Evolutionary conservation across 2,329 filamentous ascomycete species (phyloP).

Genomic region (Blastomyces percursus): DNA sequence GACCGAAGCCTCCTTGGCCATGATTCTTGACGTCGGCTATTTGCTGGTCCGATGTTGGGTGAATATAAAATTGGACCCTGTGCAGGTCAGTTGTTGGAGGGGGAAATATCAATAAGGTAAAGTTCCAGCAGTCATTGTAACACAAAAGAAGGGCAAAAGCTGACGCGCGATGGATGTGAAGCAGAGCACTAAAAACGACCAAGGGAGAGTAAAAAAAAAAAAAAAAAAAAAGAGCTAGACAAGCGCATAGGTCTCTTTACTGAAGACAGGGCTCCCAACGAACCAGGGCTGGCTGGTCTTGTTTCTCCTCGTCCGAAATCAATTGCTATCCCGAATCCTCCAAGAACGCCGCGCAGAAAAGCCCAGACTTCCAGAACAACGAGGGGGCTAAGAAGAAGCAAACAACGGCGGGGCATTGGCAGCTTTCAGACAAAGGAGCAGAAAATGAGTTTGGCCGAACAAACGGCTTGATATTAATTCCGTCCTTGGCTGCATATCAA

Average conservation of each 20-base stretch:
- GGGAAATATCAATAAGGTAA: background rate
- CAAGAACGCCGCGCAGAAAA: background rate
- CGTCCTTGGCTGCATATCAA: background rate
- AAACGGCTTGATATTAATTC: background rate
- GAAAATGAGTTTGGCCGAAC: background rate
- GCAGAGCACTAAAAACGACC: background rate
- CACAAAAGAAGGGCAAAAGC: background rate
- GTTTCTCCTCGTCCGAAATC: background rate
- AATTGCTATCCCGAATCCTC: no score
- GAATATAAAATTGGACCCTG: background rate
- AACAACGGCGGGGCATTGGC: background rate
- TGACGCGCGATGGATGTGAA: background rate
- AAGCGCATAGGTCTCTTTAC: background rate
- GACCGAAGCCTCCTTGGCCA: slow-evolving; percentile 2
- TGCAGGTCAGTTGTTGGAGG: background rate
- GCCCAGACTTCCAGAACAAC: background rate
- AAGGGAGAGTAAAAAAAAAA: background rate
- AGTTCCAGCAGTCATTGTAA: background rate
- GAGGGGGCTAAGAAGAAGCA: background rate
- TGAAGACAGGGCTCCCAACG: background rate
- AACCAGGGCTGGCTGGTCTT: background rate
- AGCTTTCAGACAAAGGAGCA: background rate
- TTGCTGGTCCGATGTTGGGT: background rate
- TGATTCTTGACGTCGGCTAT: background rate
- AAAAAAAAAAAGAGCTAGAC: background rate